Percentiles rank a stretch among this genome's conserved stretches.
These are phyloP conservation scores for Candida insectorum DNA, from an alignment of 805 yeast species.

Conservation along the genomic window DNA sequence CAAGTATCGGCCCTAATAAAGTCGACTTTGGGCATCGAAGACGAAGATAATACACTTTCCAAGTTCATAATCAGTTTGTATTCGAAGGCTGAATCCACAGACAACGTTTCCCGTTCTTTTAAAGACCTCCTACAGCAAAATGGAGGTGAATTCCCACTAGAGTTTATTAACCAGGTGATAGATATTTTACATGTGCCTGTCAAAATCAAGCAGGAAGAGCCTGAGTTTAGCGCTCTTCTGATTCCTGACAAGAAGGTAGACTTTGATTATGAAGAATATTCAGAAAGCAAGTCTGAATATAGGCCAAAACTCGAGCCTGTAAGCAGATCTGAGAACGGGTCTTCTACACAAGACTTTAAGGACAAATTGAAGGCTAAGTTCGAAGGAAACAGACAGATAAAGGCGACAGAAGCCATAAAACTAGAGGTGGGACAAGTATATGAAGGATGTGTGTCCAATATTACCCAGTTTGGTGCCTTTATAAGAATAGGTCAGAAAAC, in stretches of 20 bases:
- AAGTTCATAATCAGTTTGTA: constrained; percentile 10
- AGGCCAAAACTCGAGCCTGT: not conserved
- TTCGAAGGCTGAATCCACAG: constrained; percentile 1
- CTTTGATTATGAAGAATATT: constrained; percentile 9
- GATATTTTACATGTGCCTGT: constrained; percentile 9
- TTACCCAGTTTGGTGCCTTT: constrained; percentile 78
- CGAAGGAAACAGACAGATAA: constrained; percentile 1
- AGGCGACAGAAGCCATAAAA: constrained; percentile 1
- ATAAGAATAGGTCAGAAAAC: constrained; percentile 43
- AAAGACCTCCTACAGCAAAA: constrained; percentile 21
- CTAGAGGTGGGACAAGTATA: constrained; percentile 48
- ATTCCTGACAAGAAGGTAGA: constrained; percentile 16
- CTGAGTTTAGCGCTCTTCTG: constrained; percentile 6
- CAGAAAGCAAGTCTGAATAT: not conserved
- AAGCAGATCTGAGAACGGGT: too few relatives aligned
- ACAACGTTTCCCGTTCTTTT: constrained; percentile 2
- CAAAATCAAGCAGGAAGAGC: constrained; percentile 6
- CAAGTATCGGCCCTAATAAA: constrained; percentile 2
- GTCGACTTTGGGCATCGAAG: constrained; percentile 9
- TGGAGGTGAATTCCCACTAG: constrained; percentile 40
- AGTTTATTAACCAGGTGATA: constrained; percentile 23
- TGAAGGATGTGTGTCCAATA: constrained; percentile 56
- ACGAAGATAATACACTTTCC: constrained; percentile 7
- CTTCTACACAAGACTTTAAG: not conserved
- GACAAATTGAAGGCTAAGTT: not conserved